phyloP scores from a whole-genome alignment of 2,329 filamentous ascomycete genomes.

The Teratosphaeria destructans region DNA sequence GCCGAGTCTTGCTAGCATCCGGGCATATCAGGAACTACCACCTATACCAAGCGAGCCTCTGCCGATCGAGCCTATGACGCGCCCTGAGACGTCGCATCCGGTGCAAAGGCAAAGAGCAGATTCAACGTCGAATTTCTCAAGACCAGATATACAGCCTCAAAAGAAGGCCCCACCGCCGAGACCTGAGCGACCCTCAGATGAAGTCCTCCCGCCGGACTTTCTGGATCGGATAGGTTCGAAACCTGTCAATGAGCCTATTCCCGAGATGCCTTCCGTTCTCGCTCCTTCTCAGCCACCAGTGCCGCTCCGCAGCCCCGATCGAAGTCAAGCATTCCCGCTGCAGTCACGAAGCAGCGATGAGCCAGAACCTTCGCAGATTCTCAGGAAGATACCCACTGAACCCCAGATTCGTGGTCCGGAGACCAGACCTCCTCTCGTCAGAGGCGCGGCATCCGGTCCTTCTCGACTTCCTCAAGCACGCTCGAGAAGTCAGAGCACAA shows the following conservation, averaged over 20 bases:
- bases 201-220: constrained; percentile 18
- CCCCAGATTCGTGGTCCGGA: constrained; percentile 8
- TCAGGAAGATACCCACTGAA: constrained; percentile 9
- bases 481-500: constrained; percentile 13
- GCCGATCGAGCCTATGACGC: constrained; percentile 6
- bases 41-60: not conserved
- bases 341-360: constrained; percentile 3
- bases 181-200: constrained; percentile 21
- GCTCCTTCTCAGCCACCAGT: constrained; percentile 6
- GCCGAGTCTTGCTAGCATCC: not conserved
- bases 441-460: not conserved
- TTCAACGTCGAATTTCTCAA: constrained; percentile 5
- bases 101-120: not conserved
- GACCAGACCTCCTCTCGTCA: constrained; percentile 7
- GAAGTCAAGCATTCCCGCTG: constrained; percentile 13
- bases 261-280: constrained; percentile 7
- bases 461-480: constrained; percentile 5
- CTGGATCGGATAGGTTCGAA: constrained; percentile 15
- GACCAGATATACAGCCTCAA: constrained; percentile 5
- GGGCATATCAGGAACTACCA: not conserved
- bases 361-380: constrained; percentile 1
- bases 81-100: constrained; percentile 6
- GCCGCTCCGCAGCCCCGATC: constrained; percentile 6
- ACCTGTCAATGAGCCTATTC: constrained; percentile 8
- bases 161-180: constrained; percentile 18